These are phyloP conservation scores for Hura crepitans DNA, from an alignment of 441 rosid species.

Conservation along the genomic window DNA sequence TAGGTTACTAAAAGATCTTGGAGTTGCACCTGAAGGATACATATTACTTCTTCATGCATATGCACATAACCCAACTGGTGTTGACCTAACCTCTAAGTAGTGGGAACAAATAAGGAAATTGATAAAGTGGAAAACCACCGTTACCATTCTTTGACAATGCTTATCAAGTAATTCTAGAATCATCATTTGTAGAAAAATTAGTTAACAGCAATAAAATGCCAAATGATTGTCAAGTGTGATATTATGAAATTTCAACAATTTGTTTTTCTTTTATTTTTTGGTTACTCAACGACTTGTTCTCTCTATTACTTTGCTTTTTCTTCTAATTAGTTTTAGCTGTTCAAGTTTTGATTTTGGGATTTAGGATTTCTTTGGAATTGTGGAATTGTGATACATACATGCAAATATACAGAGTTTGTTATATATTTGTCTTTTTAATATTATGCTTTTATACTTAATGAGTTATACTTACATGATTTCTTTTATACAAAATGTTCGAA, in stretches of 20 bases:
- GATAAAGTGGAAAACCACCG: constrained; percentile 57
- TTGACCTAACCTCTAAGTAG: constrained; percentile 74
- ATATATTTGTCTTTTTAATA: too few species aligned
- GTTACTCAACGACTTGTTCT: too few species aligned
- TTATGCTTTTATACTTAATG: too few species aligned
- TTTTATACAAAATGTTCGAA: too few species aligned
- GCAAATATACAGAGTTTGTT: too few species aligned
- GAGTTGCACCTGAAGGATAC: constrained; percentile 76
- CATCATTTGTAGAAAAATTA: not conserved
- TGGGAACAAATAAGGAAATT: constrained; percentile 81
- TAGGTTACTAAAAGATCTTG: constrained; percentile 90
- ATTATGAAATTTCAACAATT: constrained; percentile 15
- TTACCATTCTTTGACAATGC: constrained; percentile 94
- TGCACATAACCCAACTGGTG: constrained; percentile 98
- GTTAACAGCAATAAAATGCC: not conserved
- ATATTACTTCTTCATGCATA: constrained; percentile 91
- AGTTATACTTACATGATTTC: too few species aligned
- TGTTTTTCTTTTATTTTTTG: too few species aligned
- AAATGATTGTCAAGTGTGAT: not conserved
- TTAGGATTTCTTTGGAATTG: too few species aligned
- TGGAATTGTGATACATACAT: too few species aligned
- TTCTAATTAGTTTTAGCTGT: too few species aligned
- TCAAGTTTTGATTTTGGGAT: too few species aligned
- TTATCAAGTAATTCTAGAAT: constrained; percentile 56
- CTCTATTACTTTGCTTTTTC: too few species aligned